Evolutionary conservation across 768 basidiomycete genomes (phyloP), one percentile per base, ranked within the genome.

Genomic region (Filobasidium floriforme): DNA sequence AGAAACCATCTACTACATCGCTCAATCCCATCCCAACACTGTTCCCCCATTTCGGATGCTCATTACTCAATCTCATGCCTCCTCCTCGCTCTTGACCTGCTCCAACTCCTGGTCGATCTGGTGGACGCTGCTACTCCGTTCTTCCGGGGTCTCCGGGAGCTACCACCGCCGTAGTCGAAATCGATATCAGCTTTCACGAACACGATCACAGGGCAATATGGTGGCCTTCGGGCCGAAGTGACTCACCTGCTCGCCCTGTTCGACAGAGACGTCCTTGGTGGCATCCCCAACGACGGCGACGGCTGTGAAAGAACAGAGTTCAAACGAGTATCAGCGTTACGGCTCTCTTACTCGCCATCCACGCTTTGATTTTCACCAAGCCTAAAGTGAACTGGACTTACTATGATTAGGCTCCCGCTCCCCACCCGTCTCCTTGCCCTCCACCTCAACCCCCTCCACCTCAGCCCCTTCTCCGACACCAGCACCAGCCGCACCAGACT

Each of bases 331-430:
- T n/a, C n/a, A n/a, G n/a, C n/a, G n/a, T n/a, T n/a, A n/a, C n/a
- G n/a, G n/a, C n/a, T n/a, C n/a, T n/a, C n/a, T n/a, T n/a, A n/a
- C n/a, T n/a, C n/a, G n/a, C n/a, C n/a, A n/a, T n/a, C n/a, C n/a
- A n/a, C n/a, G n/a, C n/a, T n/a, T n/a, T n/a, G n/a, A n/a, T n/a
- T n/a, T n/a, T n/a, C n/a, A n/a, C n/a, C n/a, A 43, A 40, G 9
- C 15, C 55, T 18, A 57, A 7, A 22, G 40, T 22, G 7, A 55
- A 19, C 12, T 11, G 28, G 22, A 72, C 76, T 69, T 68, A 77
- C 76, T 77, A 64, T 77, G 76, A 7, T 61, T 57, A 24, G 76
- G 76, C 69, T 77, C 76, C 64, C 73, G 73, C 18, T 60, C 62
- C 14, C 76, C 75, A 15, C 73, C 73, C 18, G 29, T 57, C 46